Conservation (phyloP, 441 rosid genomes). For the Daphne laureola region DNA sequence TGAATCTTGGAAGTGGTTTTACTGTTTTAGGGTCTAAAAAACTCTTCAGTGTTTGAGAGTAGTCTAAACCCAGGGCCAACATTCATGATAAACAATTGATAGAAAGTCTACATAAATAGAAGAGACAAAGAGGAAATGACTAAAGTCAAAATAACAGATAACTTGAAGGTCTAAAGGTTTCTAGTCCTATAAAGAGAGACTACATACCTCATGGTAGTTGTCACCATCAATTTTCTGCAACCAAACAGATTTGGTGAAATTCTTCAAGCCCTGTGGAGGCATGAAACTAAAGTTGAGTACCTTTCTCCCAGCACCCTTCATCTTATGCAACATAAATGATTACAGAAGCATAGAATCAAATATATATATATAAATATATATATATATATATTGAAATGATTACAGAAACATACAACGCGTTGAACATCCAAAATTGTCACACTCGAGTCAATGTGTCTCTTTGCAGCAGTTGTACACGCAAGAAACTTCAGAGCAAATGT, state of each 20-base stretch:
- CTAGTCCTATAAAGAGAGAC: constrained; percentile 6
- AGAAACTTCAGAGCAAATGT: constrained; percentile 79
- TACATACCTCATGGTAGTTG: constrained; percentile 88
- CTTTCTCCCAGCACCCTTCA: too few species aligned
- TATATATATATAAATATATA: too few species aligned
- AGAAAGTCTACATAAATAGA: constrained; percentile 56
- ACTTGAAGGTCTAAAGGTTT: too few species aligned
- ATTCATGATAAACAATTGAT: constrained; percentile 96
- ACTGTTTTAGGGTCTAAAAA: constrained; percentile 93
- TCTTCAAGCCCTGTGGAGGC: constrained; percentile 63
- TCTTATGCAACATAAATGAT: not conserved
- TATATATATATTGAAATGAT: too few species aligned
- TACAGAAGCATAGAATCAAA: constrained; percentile 34
- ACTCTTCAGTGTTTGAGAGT: constrained; percentile 78
- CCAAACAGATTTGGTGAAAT: constrained; percentile 78
- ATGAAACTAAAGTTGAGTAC: too few species aligned
- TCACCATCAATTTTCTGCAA: constrained; percentile 92
- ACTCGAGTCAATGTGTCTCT: constrained; percentile 92
- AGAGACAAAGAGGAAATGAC: too few species aligned
- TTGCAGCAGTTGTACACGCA: constrained; percentile 88
- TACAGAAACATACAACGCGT: constrained; percentile 63
- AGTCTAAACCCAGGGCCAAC: constrained; percentile 98
- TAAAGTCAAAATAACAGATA: too few species aligned
- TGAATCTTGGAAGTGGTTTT: constrained; percentile 96
- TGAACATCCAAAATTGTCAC: constrained; percentile 98